Evolutionary conservation across 352 stramenopile genomes (phyloP), one percentile per base, ranked within the genome.

Genomic region (Phytophthora uliginosa): DNA sequence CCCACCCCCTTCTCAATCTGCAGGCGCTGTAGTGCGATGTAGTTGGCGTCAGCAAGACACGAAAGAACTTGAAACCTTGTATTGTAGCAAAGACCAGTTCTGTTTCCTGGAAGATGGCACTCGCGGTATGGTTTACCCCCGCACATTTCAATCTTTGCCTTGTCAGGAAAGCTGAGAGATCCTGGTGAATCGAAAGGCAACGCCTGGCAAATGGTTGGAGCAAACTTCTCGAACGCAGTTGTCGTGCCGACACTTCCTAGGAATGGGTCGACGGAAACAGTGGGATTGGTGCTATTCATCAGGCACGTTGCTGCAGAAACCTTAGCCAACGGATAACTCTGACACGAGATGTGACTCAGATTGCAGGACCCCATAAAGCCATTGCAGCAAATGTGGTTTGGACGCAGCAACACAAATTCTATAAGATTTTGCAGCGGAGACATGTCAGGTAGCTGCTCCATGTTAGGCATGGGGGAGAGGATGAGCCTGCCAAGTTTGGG

Each of bases 301-400:
- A 79, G 48, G 34, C 68, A 77, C 3, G 15, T 59, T 13, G 73
- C 68, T 48, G 48, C 59, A 6, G 58, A 55, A 7, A 64, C 47
- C 10, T 53, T 18, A 24, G 47, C 51, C 18, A 22, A 55, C 1
- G 50, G 51, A 26, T 66, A 63, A 38, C 31, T 70, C 38, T 48
- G 48, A 26, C 79, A 85, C 15, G 69, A 79, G 1, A 56, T 10
- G 20, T 79, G 42, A 17, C 24, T 76, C 22, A 81, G 56, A 22
- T 84, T 52, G 18, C 79, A 86, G 4, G 20, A 4, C 4, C 59
- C 72, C 0, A 76, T 34, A 26, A 82, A 82, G 0, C 74, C 77
- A 40, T 84, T 81, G 74, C 77, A 84, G 54, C 77, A 84, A n/a
- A 65, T 42, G 38, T 45, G 65, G 17, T 57, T 66, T 28, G 47